Conservation (phyloP, 352 stramenopile genomes). For the Thraustotheca clavata region DNA sequence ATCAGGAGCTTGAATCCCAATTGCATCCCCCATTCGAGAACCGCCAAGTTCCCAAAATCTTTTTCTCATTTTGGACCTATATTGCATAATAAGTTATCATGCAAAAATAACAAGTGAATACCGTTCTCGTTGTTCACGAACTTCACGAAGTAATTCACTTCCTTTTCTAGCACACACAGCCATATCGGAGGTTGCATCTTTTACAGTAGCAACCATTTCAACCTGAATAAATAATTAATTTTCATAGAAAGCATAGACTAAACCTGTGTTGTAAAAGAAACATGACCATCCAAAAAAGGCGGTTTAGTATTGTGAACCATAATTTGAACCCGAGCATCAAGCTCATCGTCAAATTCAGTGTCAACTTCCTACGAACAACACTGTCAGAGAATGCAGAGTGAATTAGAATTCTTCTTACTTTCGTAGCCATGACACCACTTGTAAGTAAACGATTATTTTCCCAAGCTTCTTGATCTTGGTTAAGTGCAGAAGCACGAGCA, state of each 20-base stretch:
- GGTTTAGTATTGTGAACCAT: conserved; percentile 98
- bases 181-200: conserved; percentile 94
- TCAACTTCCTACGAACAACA: conserved; percentile 29
- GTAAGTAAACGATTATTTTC: conserved; percentile 96
- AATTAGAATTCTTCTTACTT: neutral
- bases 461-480: conserved; percentile 97
- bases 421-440: conserved; percentile 85
- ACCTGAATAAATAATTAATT: no score
- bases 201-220: conserved; percentile 93
- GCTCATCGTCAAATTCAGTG: conserved; percentile 90
- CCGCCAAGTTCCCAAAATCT: conserved; percentile 98
- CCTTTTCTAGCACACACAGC: conserved; percentile 92
- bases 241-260: neutral
- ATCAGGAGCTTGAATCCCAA: conserved; percentile 81
- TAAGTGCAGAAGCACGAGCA: conserved; percentile 86
- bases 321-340: conserved; percentile 92
- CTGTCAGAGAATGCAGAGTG: neutral
- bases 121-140: conserved; percentile 64
- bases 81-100: conserved; percentile 8
- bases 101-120: neutral
- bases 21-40: conserved; percentile 94
- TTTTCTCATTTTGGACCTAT: conserved; percentile 92
- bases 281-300: conserved; percentile 92
- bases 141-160: conserved; percentile 71
- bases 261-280: conserved; percentile 92